These are phyloP conservation scores for Trichomonas tenax DNA, from an alignment of 208 protist species.

Conservation along the genomic window DNA sequence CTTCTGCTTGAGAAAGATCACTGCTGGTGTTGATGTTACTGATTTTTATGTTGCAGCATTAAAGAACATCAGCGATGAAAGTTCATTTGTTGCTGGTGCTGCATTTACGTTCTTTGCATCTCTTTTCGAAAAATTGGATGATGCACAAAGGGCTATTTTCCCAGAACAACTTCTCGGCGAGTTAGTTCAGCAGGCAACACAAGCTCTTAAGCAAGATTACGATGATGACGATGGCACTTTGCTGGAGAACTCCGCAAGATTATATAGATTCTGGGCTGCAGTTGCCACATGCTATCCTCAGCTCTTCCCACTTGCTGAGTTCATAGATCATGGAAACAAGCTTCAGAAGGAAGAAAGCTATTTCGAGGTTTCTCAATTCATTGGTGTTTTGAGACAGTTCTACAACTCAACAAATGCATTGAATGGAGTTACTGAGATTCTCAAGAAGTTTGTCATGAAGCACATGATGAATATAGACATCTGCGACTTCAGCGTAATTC, in stretches of 20 bases:
- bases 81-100: neutral
- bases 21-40: neutral
- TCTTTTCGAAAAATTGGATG: neutral
- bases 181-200: neutral
- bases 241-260: neutral
- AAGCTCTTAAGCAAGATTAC: neutral
- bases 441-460: neutral
- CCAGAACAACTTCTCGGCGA: no score
- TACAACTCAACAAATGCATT: neutral
- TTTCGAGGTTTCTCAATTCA: neutral
- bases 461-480: neutral
- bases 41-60: neutral
- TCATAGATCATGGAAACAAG: neutral
- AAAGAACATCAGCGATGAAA: no score
- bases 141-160: neutral
- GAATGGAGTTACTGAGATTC: neutral
- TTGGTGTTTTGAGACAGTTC: neutral
- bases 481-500: neutral
- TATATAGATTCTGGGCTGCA: neutral
- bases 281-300: neutral
- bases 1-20: neutral
- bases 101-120: neutral
- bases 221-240: neutral
- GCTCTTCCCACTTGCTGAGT: neutral
- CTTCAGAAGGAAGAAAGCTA: neutral